Evolutionary conservation across 1,139 yeast genomes (phyloP).

Genomic region (Magnusiomyces tetraspermus): DNA sequence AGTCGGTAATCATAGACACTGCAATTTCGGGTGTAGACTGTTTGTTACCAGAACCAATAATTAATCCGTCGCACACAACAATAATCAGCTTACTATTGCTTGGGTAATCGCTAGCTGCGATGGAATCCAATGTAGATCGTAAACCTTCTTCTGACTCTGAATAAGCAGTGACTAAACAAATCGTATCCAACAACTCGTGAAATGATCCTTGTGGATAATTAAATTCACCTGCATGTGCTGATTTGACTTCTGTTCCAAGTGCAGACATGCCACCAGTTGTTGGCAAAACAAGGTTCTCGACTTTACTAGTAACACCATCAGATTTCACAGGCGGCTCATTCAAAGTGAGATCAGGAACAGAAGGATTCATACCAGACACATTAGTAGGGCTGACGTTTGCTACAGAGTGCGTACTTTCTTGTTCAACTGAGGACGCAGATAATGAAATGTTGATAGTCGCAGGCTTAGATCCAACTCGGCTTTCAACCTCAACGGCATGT

Average conservation of each 20-base stretch:
- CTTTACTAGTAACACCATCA: no score
- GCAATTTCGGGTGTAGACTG: conserved; percentile 29
- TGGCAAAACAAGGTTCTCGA: no score
- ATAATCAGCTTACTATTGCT: conserved; percentile 25
- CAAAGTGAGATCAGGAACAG: no score
- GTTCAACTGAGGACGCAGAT: no score
- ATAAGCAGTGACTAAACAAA: conserved; percentile 31
- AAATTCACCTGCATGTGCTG: no score
- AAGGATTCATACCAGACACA: no score
- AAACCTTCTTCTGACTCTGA: conserved; percentile 29
- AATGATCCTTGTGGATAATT: conserved; percentile 4
- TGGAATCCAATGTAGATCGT: conserved; percentile 27
- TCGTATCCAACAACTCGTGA: conserved; percentile 34
- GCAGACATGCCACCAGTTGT: background rate
- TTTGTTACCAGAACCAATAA: conserved; percentile 24
- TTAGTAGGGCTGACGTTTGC: no score
- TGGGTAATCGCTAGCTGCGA: conserved; percentile 27
- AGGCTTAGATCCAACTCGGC: no score
- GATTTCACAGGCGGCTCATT: no score
- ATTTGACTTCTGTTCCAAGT: background rate
- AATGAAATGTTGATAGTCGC: no score
- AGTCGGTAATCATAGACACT: conserved; percentile 53
- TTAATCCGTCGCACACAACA: conserved; percentile 31
- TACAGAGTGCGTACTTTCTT: no score
- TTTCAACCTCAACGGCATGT: no score